Evolutionary conservation across 345 rosid species (phyloP).

Genomic region (Eucalyptus tenuipes): DNA sequence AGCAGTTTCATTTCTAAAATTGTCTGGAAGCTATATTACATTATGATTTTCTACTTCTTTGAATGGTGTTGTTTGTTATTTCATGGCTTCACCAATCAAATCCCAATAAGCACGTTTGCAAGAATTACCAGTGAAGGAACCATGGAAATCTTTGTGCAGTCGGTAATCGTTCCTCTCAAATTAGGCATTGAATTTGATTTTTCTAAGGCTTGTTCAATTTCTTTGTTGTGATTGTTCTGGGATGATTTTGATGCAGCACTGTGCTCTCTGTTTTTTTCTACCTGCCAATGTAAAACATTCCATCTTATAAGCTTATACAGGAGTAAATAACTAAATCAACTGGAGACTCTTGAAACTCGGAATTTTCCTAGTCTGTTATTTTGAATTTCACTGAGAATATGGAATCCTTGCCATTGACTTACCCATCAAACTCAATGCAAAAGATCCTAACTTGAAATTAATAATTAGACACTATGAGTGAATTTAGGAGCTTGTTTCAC

Average conservation of each 20-base stretch:
- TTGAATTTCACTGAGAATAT: not conserved
- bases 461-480: not conserved
- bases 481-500: not conserved
- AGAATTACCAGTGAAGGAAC: not conserved
- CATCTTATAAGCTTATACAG: not conserved
- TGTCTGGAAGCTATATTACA: not conserved
- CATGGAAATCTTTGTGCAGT: not conserved
- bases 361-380: not conserved
- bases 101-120: not conserved
- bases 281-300: not conserved
- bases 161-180: not conserved
- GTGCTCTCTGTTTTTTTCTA: not conserved
- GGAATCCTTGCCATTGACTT: not conserved
- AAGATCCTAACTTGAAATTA: not conserved
- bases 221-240: not conserved
- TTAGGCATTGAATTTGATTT: not conserved
- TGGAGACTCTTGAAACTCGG: not conserved
- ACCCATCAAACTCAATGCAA: not conserved
- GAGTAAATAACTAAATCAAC: not conserved
- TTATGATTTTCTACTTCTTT: not conserved
- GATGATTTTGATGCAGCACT: not conserved
- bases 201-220: not conserved
- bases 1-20: not conserved
- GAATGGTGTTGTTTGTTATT: not conserved
- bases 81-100: not conserved